Conservation (phyloP, 495 filamentous ascomycete genomes). For the Penicillium canariense region DNA sequence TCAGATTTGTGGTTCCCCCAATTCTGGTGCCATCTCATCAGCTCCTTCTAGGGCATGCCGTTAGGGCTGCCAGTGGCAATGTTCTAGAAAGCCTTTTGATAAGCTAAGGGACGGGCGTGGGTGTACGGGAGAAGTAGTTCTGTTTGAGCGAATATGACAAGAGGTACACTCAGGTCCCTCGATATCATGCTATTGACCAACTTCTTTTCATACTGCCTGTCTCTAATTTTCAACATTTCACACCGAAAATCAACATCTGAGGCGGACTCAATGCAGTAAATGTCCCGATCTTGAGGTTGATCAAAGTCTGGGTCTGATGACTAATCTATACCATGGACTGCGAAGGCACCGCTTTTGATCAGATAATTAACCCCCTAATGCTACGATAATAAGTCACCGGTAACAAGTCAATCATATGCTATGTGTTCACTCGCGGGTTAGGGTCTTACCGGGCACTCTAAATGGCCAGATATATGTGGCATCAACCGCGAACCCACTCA, state of each 20-base stretch:
- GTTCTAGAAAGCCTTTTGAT: conserved; percentile 21
- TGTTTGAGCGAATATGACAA: neutral
- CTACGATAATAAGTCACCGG: too few species aligned
- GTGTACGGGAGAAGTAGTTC: neutral
- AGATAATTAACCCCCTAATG: too few species aligned
- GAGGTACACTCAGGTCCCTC: neutral
- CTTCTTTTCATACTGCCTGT: neutral
- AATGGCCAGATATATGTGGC: too few species aligned
- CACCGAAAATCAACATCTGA: neutral
- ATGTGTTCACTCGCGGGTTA: too few species aligned
- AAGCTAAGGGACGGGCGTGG: neutral
- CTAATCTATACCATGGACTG: conserved; percentile 20
- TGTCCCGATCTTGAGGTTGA: conserved; percentile 7
- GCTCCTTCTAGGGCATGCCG: conserved; percentile 17
- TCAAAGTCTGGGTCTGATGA: conserved; percentile 28
- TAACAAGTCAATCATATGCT: too few species aligned
- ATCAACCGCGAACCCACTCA: too few species aligned
- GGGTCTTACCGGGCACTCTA: too few species aligned
- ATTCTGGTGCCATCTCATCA: conserved; percentile 13
- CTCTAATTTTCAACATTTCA: neutral
- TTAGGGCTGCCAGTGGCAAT: conserved; percentile 23
- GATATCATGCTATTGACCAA: neutral
- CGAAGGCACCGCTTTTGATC: too few species aligned
- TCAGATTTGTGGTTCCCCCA: conserved; percentile 6
- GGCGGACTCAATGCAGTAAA: neutral